phyloP scores from a whole-genome alignment of 441 rosid genomes.

The Pelargonium citronellum region DNA sequence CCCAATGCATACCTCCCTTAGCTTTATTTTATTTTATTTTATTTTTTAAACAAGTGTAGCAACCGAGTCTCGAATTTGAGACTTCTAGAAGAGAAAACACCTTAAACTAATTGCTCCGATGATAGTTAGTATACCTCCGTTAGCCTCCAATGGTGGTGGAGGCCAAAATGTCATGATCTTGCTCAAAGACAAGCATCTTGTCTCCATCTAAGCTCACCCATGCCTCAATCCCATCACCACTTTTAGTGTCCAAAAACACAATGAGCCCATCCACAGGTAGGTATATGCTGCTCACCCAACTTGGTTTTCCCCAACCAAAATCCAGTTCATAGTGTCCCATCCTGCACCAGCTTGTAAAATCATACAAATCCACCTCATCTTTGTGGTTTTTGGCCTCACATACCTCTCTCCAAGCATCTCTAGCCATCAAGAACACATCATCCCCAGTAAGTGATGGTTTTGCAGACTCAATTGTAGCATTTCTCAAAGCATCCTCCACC shows the following conservation, averaged over 20 bases:
- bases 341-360: conserved; percentile 24
- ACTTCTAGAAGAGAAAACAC: too few relatives aligned
- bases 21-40: too few relatives aligned
- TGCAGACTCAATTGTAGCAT: neutral
- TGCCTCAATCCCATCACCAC: conserved; percentile 28
- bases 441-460: neutral
- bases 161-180: conserved; percentile 16
- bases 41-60: too few relatives aligned
- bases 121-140: too few relatives aligned
- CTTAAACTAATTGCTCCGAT: too few relatives aligned
- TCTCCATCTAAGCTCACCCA: conserved; percentile 20
- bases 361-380: conserved; percentile 11
- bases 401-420: neutral
- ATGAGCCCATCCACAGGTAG: neutral
- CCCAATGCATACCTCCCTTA: too few relatives aligned
- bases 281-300: conserved; percentile 11
- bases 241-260: conserved; percentile 21
- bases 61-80: too few relatives aligned
- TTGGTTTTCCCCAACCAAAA: conserved; percentile 34
- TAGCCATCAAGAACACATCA: conserved; percentile 12
- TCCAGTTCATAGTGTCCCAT: conserved; percentile 18
- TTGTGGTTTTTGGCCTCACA: neutral
- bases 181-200: conserved; percentile 14
- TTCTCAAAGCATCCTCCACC: conserved; percentile 2
- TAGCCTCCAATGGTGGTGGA: neutral